Evolutionary conservation across 495 filamentous ascomycete genomes (phyloP).

Genomic region (Annulohypoxylon bovei): DNA sequence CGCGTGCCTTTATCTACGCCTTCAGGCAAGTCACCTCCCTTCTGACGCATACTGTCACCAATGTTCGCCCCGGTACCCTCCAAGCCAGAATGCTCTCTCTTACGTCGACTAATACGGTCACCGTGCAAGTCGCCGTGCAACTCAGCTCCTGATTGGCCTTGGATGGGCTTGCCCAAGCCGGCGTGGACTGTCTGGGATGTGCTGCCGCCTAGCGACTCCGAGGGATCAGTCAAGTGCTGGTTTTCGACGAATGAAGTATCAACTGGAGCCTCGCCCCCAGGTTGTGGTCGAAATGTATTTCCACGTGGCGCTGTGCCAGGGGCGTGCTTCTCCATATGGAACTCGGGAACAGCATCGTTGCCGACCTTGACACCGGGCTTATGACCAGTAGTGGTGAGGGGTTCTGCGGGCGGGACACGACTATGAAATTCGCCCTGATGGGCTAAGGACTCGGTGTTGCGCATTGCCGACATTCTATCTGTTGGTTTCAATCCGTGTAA

Average conservation of each 20-base stretch:
- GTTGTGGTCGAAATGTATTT: slow-evolving; percentile 68
- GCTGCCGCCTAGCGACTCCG: slow-evolving; percentile 68
- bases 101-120: slow-evolving; percentile 47
- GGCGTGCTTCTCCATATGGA: slow-evolving; percentile 67
- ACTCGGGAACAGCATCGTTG: slow-evolving; percentile 69
- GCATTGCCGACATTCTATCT: slow-evolving; percentile 61
- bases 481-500: not conserved
- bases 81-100: slow-evolving; percentile 63
- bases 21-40: slow-evolving; percentile 51
- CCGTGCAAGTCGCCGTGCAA: slow-evolving; percentile 58
- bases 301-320: slow-evolving; percentile 72
- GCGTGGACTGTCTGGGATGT: slow-evolving; percentile 70
- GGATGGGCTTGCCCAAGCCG: slow-evolving; percentile 67
- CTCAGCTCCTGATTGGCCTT: slow-evolving; percentile 70
- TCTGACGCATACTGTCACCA: slow-evolving; percentile 49
- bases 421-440: slow-evolving; percentile 68
- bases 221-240: slow-evolving; percentile 45
- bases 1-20: slow-evolving; percentile 50
- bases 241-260: slow-evolving; percentile 45
- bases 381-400: slow-evolving; percentile 67
- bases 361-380: slow-evolving; percentile 70
- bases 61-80: slow-evolving; percentile 61
- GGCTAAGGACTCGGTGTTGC: slow-evolving; percentile 64
- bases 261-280: slow-evolving; percentile 58
- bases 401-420: slow-evolving; percentile 60